phyloP scores from a whole-genome alignment of 2,329 filamentous ascomycete species.

The Bisporella sp. region DNA sequence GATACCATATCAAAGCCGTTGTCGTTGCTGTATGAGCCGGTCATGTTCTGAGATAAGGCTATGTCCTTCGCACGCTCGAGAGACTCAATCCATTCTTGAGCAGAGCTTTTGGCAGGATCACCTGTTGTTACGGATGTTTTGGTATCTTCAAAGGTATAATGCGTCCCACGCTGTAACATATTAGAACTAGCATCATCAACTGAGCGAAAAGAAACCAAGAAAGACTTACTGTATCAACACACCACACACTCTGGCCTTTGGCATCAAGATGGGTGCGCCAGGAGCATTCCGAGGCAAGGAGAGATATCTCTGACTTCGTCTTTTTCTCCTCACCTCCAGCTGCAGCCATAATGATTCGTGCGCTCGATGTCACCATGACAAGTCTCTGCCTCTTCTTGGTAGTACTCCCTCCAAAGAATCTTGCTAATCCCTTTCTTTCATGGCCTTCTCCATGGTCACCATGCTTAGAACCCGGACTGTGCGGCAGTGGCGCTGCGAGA shows the following conservation, averaged over 20 bases:
- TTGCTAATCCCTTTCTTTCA: conserved; percentile 88
- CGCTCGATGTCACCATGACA: conserved; percentile 91
- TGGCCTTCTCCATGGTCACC: conserved; percentile 62
- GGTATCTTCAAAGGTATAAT: conserved; percentile 90
- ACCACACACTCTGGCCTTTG: conserved; percentile 86
- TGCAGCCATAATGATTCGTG: conserved; percentile 81
- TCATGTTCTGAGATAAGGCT: conserved; percentile 65
- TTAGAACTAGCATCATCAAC: conserved; percentile 4
- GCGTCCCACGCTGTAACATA: conserved; percentile 61
- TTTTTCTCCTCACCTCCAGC: conserved; percentile 95
- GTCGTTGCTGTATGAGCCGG: conserved; percentile 60
- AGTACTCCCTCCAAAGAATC: conserved; percentile 87
- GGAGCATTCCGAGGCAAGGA: conserved; percentile 65
- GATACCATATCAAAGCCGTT: conserved; percentile 64
- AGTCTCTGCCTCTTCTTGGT: conserved; percentile 89
- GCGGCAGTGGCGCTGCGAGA: conserved; percentile 67
- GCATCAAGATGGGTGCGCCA: conserved; percentile 77
- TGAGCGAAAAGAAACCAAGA: background rate
- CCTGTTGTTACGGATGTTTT: conserved; percentile 58
- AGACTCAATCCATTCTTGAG: conserved; percentile 88
- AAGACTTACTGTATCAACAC: conserved; percentile 78
- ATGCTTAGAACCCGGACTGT: conserved; percentile 61
- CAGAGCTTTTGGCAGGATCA: conserved; percentile 59
- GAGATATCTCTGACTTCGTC: conserved; percentile 83
- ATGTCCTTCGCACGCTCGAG: conserved; percentile 82